Base-by-base conservation (phyloP, 805 yeast species). In the Monosporozyma servazzii region DNA sequence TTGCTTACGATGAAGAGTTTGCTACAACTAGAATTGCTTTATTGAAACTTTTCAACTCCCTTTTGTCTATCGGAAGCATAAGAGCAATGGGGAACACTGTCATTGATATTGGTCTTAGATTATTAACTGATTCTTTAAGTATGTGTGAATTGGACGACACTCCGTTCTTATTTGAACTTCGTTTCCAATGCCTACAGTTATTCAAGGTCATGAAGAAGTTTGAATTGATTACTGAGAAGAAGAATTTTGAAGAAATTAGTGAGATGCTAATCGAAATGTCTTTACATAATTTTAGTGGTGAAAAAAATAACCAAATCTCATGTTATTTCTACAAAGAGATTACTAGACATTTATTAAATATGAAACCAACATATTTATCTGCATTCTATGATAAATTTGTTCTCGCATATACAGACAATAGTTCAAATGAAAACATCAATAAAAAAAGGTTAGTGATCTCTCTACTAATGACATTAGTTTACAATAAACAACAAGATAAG, bases 1-100 rank as follows among this genome's bases (percentile, higher is more conserved):
- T 75, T 48, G 79, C 84, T 1, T 84, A 78, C 62, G 88, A 82
- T 18, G 65, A 69, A 0, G 75, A 69, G 6, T 87, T 85, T 54
- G 58, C 70, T 17, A 63, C 71, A 5, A 63, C 80, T 29, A 73
- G 91, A 61, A 63, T 79, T 20, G 77, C 74, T 30, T 59, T 85
- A 23, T 63, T 81, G 15, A 73, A 71, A 25, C 74, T 84, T 47
- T 71, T 79, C 42, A 51, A 60, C 1, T 39, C 30, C 10, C 29
- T 62, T 21, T 18, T 58, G 8, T 51, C 53, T 39, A 56, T 72
- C 42, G 71, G 71, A 37, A 58, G 67, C 27, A 61, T 75, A 2
- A 66, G 68, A 54, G 74, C 72, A 5, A 45, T 77, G 10, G 71
- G 75, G 2, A 48, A 57, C 0, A 65, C 65, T 23, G 53, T 80